These are phyloP conservation scores for Tetrapisispora nanseiensis DNA, from an alignment of 805 yeast species.

Conservation along the genomic window DNA sequence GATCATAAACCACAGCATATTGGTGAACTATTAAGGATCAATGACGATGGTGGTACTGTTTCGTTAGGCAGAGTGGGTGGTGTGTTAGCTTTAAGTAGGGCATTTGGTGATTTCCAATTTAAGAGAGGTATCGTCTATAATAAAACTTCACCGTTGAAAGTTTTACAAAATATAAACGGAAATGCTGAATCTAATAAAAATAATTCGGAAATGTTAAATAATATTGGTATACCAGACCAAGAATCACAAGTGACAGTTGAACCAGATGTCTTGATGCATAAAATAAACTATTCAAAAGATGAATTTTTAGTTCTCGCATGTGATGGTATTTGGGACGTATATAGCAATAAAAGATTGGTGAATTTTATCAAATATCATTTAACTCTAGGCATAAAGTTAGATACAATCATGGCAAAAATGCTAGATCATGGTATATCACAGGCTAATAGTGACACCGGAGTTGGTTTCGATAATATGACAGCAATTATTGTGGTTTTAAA, in stretches of 20 bases:
- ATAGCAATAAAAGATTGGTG: conserved; percentile 46
- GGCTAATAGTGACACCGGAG: conserved; percentile 67
- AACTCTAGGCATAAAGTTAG: conserved; percentile 45
- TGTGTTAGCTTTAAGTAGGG: conserved; percentile 83
- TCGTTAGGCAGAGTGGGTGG: conserved; percentile 93
- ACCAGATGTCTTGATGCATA: conserved; percentile 61
- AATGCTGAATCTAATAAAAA: too few species aligned
- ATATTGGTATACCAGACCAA: conserved; percentile 37
- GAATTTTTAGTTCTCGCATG: conserved; percentile 70
- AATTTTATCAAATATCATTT: conserved; percentile 48
- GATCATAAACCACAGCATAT: conserved; percentile 94
- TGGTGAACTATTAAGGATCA: conserved; percentile 85
- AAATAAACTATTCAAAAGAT: conserved; percentile 35
- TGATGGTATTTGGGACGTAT: conserved; percentile 78
- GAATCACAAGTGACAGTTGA: conserved; percentile 74
- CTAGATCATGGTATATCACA: conserved; percentile 57
- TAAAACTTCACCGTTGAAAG: background rate
- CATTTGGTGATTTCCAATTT: conserved; percentile 68
- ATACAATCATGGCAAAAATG: conserved; percentile 48
- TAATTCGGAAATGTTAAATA: conserved; percentile 9
- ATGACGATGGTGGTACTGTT: conserved; percentile 90
- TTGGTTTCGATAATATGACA: conserved; percentile 80
- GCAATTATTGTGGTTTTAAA: conserved; percentile 58
- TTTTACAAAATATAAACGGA: background rate
- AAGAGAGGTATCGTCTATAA: conserved; percentile 27